Percentiles rank a stretch among this genome's conserved stretches.
Evolutionary conservation across 768 basidiomycete species (phyloP).

Genomic region (Amanita pallidorosea): DNA sequence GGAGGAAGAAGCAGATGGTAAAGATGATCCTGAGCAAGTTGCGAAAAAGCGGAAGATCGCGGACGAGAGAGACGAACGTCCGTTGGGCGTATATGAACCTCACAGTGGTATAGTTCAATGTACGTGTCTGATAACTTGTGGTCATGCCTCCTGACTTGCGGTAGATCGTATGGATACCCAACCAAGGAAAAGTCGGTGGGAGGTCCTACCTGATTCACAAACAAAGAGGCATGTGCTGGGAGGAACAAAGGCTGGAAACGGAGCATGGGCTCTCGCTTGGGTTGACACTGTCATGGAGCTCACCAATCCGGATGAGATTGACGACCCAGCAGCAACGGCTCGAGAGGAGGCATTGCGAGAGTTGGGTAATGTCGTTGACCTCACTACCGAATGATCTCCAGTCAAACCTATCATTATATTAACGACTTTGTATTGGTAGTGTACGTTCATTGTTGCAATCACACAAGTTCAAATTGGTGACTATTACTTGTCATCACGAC

Average conservation of each 20-base stretch:
- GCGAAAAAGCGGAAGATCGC: slow-evolving; percentile 20
- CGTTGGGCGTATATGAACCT: slow-evolving; percentile 72
- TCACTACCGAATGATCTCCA: not conserved
- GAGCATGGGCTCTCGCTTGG: slow-evolving; percentile 76
- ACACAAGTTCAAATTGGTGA: not conserved
- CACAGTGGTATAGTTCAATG: slow-evolving; percentile 70
- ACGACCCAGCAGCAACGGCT: not conserved
- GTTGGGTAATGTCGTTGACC: not conserved
- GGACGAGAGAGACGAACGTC: slow-evolving; percentile 21
- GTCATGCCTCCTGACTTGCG: not conserved
- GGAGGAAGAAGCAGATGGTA: slow-evolving; percentile 18
- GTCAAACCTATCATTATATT: too few species aligned
- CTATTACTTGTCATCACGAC: not conserved
- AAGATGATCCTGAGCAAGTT: slow-evolving; percentile 17
- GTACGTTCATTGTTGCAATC: not conserved
- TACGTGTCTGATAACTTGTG: slow-evolving; percentile 21
- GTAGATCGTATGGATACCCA: slow-evolving; percentile 74
- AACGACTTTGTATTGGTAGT: not conserved
- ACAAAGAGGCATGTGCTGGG: slow-evolving; percentile 43
- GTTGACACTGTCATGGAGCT: slow-evolving; percentile 50
- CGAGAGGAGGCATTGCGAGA: slow-evolving; percentile 1
- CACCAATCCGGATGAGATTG: slow-evolving; percentile 6
- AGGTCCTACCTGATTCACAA: slow-evolving; percentile 35
- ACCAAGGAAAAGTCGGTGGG: slow-evolving; percentile 55
- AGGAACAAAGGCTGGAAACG: slow-evolving; percentile 65